Evolutionary conservation across 495 filamentous ascomycete genomes (phyloP), one percentile per base, ranked within the genome.

Genomic region (Umbilicaria muhlenbergii): DNA sequence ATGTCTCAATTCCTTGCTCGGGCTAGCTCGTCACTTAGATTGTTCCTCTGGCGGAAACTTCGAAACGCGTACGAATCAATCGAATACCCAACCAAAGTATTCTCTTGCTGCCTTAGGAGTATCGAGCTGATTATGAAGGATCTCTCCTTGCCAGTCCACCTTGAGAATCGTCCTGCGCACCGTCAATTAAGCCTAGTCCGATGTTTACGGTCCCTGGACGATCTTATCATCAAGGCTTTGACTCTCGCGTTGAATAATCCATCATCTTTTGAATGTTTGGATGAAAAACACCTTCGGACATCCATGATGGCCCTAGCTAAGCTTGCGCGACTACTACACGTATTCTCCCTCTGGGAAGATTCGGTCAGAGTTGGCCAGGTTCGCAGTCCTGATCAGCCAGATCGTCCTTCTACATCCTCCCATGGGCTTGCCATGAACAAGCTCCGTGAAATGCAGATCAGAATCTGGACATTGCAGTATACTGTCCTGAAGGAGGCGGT

Each of bases 31-130:
- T 81, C 86, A 39, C 61, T 96, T 34, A 74, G 84, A 41, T 62
- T 96, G 3, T 81, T 88, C 46, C 65, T 99, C 1, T 96, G 89
- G 88, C 77, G 80, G 31, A 76, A 82, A 45, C 73, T 99, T 12
- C 77, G 84, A 18, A 81, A 87, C 31, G 86, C 92, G 1, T 96
- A 99, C 53, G 73, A 75, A 47, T 71, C 71, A 28, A 88, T 95
- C 43, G 73, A 81, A 12, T 89, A 92, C 53, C 68, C 73, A 6
- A 83, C 88, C 0, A 93, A 92, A 54, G 78, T 92, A 19, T 73
- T 96, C 17, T 86, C 79, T 1, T 94, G 86, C 59, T 74, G 83
- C 50, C 66, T 96, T 33, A 75, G 79, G 45, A 87, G 81, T 49
- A 83, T 96, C 41, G 82, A 87, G 53, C 75, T 83, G 19, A 73